Evolutionary conservation across 345 rosid genomes (phyloP).

Genomic region (Boechera retrofracta): DNA sequence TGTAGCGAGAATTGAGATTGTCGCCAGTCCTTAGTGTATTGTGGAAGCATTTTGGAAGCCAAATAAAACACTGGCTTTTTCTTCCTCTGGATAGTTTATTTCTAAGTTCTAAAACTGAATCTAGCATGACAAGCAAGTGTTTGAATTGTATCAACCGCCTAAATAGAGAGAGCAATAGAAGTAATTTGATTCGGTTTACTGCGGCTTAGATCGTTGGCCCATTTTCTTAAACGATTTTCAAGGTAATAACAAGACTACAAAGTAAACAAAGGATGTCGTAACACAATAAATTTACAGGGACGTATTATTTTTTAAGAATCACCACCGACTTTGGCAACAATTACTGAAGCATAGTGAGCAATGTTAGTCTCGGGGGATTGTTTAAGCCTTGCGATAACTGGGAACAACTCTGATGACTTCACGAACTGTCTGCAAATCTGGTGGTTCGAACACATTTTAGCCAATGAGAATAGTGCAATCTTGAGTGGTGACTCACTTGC

Average conservation of each 20-base stretch:
- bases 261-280: neutral
- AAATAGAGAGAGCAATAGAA: neutral
- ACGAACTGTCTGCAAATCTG: conserved; percentile 74
- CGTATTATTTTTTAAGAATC: conserved; percentile 32
- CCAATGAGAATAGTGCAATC: conserved; percentile 90
- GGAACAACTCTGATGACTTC: conserved; percentile 74
- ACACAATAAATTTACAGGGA: conserved; percentile 29
- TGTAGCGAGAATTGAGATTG: too few relatives aligned
- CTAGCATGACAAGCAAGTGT: neutral
- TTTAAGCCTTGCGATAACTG: conserved; percentile 73
- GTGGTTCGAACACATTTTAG: conserved; percentile 85
- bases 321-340: conserved; percentile 69
- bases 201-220: neutral
- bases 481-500: conserved; percentile 85
- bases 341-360: conserved; percentile 80
- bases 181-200: neutral
- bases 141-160: neutral
- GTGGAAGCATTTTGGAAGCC: neutral
- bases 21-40: too few relatives aligned
- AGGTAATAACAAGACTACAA: conserved; percentile 2
- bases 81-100: neutral
- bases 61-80: neutral
- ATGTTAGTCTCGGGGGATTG: conserved; percentile 88
- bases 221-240: neutral
- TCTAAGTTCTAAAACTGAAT: neutral